Conservation (phyloP, 2,329 filamentous ascomycete genomes). For the Eutypella sp. region DNA sequence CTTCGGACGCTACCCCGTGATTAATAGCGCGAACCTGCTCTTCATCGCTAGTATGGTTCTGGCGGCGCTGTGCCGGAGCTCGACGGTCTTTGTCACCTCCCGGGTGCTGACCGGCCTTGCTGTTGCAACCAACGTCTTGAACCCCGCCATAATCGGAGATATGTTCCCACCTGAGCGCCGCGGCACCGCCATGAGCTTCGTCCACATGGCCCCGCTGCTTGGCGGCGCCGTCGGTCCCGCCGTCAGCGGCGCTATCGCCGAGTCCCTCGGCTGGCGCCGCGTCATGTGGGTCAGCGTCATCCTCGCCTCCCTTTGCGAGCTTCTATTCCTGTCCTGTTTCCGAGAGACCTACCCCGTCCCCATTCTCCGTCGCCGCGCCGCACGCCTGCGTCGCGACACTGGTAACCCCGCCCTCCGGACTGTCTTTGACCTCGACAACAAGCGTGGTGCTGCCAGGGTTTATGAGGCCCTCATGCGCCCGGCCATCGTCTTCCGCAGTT, state of each 20-base stretch:
- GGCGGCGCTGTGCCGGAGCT: conserved; percentile 39
- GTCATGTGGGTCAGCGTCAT: conserved; percentile 46
- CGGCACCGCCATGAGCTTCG: conserved; percentile 52
- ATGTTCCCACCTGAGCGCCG: conserved; percentile 54
- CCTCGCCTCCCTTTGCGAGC: conserved; percentile 43
- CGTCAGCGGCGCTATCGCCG: conserved; percentile 49
- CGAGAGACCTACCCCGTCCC: conserved; percentile 57
- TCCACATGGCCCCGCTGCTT: conserved; percentile 52
- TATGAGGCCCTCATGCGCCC: conserved; percentile 41
- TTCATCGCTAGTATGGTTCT: conserved; percentile 46
- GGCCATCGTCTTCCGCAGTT: conserved; percentile 41
- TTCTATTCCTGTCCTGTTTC: conserved; percentile 46
- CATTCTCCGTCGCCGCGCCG: conserved; percentile 43
- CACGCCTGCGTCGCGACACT: conserved; percentile 25
- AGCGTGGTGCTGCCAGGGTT: conserved; percentile 25
- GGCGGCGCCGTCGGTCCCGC: conserved; percentile 54
- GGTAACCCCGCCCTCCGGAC: conserved; percentile 26
- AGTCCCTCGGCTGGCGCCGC: conserved; percentile 49
- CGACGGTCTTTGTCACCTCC: conserved; percentile 45
- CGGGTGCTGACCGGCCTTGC: conserved; percentile 57
- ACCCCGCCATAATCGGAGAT: conserved; percentile 60
- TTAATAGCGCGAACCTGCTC: conserved; percentile 47
- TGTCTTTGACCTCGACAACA: conserved; percentile 23
- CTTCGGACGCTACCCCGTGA: conserved; percentile 50
- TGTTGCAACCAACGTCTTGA: conserved; percentile 59